A percentile compares a stretch with the other conserved stretches of the same genome.
Conservation (phyloP, 2,329 filamentous ascomycete species). For the Scedosporium apiospermum region DNA sequence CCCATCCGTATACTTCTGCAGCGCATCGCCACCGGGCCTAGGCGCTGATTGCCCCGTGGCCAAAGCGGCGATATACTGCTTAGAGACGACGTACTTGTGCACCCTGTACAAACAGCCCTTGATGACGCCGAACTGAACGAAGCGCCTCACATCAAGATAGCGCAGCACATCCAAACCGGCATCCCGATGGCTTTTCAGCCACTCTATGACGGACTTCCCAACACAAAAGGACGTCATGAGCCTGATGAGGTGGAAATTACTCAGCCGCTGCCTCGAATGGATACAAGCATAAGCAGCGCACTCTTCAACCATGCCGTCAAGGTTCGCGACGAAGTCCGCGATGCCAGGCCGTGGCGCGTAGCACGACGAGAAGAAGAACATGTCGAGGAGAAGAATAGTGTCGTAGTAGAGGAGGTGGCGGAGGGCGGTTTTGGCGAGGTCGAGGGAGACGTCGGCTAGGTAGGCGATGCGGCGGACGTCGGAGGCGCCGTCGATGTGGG, state of each 20-base stretch:
- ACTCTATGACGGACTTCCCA: conserved; percentile 76
- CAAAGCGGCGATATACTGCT: conserved; percentile 47
- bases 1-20: conserved; percentile 65
- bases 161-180: conserved; percentile 55
- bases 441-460: conserved; percentile 75
- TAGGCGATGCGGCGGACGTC: conserved; percentile 81
- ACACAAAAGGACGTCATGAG: conserved; percentile 81
- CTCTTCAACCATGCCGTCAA: conserved; percentile 69
- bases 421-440: conserved; percentile 76
- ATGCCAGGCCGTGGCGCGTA: conserved; percentile 77
- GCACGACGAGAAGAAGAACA: conserved; percentile 88
- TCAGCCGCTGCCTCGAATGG: conserved; percentile 26
- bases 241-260: conserved; percentile 61
- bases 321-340: conserved; percentile 67
- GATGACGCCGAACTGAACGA: conserved; percentile 93
- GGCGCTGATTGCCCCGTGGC: conserved; percentile 43
- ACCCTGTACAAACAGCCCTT: conserved; percentile 90
- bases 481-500: conserved; percentile 82
- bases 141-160: conserved; percentile 77
- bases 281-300: conserved; percentile 74
- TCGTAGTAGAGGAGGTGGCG: conserved; percentile 90
- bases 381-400: conserved; percentile 80
- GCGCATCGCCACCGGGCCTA: conserved; percentile 31
- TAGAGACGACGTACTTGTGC: conserved; percentile 77
- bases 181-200: conserved; percentile 67